Base-by-base conservation (phyloP, 78 protist genomes). In the Reticulomyxa filosa region DNA sequence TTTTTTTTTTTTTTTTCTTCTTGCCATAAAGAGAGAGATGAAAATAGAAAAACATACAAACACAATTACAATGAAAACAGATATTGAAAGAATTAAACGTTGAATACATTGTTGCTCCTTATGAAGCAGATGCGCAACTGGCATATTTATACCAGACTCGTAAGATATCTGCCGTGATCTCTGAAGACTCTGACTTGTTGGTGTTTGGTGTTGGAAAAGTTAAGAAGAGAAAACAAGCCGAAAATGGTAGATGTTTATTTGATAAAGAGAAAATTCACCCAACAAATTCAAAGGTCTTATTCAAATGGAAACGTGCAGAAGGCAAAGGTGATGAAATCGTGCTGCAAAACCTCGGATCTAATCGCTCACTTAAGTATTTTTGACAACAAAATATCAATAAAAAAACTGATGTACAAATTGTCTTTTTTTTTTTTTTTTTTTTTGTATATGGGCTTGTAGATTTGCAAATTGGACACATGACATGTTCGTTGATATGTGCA, bases 71-170 rank as follows among this genome's bases (percentile, higher is more conserved):
- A 20, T 6, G 10, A 6, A 65, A 2, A 48, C n/a, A 79, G 75
- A 67, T 5, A 3, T 73, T 87, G 4, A 53, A 76, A 27, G 22
- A 26, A 2, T 29, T 8, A 11, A 52, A 20, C 22, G 32, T 91
- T 6, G 78, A 71, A 51, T 78, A 30, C 56, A 11, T 89, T 4
- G 96, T 93, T n/a, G 96, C 99, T 2, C 99, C 99, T 0, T 93
- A 93, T 62, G 99, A 95, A 69, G 98, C 99, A 0, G 99, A 95
- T 50, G 95, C 97, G 10, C 99, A 95, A 68, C 67, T 95, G 6
- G 97, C 96, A 5, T 93, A 70, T 59, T 74, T 95, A 39, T 38
- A 74, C 11, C 34, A 53, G 37, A 38, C 35, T 2, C 59, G 68
- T 17, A 1, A 6, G 27, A 85, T 85, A 0, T 68, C 68, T 29